Base-by-base conservation (phyloP, 202 grass and related monocot genomes). In the Sporobolus alterniflorus region DNA sequence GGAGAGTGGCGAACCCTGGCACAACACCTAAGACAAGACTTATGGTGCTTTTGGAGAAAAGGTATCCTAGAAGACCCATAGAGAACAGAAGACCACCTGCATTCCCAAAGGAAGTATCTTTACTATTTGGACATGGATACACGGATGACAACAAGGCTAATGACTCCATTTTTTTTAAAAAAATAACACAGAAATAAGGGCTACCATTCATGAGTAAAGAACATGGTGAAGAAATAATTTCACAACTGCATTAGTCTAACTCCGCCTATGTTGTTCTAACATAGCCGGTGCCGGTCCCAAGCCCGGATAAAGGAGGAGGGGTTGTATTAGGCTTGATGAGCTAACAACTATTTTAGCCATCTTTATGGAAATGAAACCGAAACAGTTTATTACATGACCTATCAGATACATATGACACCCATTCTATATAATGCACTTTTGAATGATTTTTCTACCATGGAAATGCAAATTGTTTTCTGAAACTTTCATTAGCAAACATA, bases 41-140 rank as follows among this genome's bases (percentile, higher is more conserved):
- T 76, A 95, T 46, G 28, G 80, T 82, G 79, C 82, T 95, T 86
- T 81, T 92, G 17, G 84, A 92, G 40, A 98, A 88, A 61, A 98
- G 42, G 87, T 88, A 98, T 42, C 93, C 96, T 67, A 98, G 77
- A 84, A 95, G 76, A 5, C 92, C 96, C 79, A 93, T 90, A 18
- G 75, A 65, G 83, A 95, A 98, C 24, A 98, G 62, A 82, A 95
- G 86, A 59, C 88, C 96, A 78, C 96, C 96, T 98, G 86, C 64
- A 64, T 75, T 51, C 86, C 18, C 47, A 84, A 81, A 78, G 20
- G 46, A 47, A 61, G 42, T 36, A 64, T 29, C 29, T 13, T 56
- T 72, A 55, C 41, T 71, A 89, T 9, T 57, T 82, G 22, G 51
- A 71, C 44, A 17, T 33, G 31, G 33, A 42, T 39, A 41, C 13